Evolutionary conservation across 768 basidiomycete genomes (phyloP).

Genomic region (Suillus fuscotomentosus): DNA sequence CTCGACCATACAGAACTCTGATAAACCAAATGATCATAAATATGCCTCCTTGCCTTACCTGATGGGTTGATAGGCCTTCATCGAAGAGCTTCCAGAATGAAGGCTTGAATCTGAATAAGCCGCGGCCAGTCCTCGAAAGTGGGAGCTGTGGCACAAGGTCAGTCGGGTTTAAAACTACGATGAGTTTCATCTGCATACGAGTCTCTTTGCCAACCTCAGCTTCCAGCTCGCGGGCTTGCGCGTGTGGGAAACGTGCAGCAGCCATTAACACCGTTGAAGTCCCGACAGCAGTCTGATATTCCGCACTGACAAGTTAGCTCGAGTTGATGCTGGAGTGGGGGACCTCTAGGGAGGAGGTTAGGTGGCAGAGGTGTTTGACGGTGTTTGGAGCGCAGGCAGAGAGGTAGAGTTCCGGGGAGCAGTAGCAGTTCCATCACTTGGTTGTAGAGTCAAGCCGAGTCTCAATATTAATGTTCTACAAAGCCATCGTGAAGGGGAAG

Average conservation of each 20-base stretch:
- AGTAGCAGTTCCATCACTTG: too few relatives aligned
- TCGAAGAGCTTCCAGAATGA: constrained; percentile 36
- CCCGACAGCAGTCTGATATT: constrained; percentile 22
- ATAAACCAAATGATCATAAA: not conserved
- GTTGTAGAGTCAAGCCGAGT: too few relatives aligned
- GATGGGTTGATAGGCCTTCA: constrained; percentile 38
- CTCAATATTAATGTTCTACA: constrained; percentile 19
- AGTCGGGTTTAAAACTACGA: not conserved
- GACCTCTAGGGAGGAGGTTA: too few relatives aligned
- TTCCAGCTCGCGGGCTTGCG: constrained; percentile 35
- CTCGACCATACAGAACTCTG: not conserved
- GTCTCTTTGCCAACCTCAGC: constrained; percentile 32
- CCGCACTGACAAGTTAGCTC: not conserved
- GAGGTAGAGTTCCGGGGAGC: too few relatives aligned
- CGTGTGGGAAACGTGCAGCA: constrained; percentile 33
- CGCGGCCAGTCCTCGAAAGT: constrained; percentile 33
- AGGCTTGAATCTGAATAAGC: constrained; percentile 37
- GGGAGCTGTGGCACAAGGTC: constrained; percentile 26
- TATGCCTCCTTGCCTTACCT: constrained; percentile 15
- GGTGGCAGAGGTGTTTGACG: too few relatives aligned
- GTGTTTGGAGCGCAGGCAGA: too few relatives aligned
- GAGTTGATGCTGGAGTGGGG: not conserved
- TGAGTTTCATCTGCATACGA: constrained; percentile 18
- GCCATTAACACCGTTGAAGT: constrained; percentile 36
- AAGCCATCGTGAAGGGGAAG: constrained; percentile 42